Conservation (phyloP, 23 red algal genomes). For the Chondrus crispus region DNA sequence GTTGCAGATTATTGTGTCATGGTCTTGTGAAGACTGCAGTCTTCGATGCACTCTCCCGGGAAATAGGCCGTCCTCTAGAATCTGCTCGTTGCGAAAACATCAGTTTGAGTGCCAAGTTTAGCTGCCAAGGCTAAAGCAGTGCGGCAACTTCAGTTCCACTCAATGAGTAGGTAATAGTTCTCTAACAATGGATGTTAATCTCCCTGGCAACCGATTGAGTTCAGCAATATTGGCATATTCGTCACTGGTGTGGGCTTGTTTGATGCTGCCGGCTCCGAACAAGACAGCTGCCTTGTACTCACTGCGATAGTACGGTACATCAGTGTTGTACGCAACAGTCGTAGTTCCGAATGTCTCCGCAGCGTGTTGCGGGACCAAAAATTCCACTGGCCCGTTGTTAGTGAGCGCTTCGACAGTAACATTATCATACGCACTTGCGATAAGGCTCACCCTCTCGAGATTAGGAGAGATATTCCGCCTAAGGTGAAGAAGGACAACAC, state of each 20-base stretch:
- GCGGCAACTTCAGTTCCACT: no score
- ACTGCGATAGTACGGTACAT: constrained; percentile 50
- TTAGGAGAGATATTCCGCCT: no score
- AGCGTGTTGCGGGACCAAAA: constrained; percentile 12
- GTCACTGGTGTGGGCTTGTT: constrained; percentile 49
- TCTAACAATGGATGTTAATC: constrained; percentile 6
- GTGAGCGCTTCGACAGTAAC: constrained; percentile 10
- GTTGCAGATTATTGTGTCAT: no score
- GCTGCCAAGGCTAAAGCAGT: no score
- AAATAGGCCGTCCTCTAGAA: no score
- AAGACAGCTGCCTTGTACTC: constrained; percentile 9
- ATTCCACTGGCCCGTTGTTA: constrained; percentile 29
- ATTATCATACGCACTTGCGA: neutral
- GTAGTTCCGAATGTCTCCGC: neutral
- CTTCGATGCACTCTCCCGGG: no score
- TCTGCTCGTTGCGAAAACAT: no score
- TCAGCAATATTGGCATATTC: constrained; percentile 24
- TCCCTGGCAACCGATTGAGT: constrained; percentile 16
- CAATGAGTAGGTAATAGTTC: no score
- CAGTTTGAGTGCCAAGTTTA: no score
- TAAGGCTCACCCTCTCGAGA: neutral
- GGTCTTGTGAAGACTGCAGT: no score
- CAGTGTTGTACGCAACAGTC: constrained; percentile 59
- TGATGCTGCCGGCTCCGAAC: constrained; percentile 56
- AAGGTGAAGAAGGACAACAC: no score